Base-by-base conservation (phyloP, 2,329 filamentous ascomycete species). In the Didymella arachidicola region DNA sequence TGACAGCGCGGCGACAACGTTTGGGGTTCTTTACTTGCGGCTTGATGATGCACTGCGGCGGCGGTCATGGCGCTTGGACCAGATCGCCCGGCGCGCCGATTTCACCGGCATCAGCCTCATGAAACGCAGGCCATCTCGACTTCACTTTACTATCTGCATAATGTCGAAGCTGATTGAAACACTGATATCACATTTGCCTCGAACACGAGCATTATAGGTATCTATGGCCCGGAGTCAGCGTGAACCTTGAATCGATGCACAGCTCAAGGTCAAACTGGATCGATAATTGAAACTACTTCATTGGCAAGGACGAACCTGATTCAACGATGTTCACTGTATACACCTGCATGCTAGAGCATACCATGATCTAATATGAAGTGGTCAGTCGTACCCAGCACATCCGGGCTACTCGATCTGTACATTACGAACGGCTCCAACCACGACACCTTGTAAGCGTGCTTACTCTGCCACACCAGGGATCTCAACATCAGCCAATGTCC, bases 31-130 rank as follows among this genome's bases (percentile, higher is more conserved):
- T 49, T 48, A 44, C 53, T 45, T 57, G 58, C 58, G 58, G 58
- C 58, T 57, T 54, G 53, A 60, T 57, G 58, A 60, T 57, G 53
- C 53, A 53, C 25, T 34, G 43, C 52, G 51, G 57, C 49, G 44
- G 49, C 44, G 34, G 46, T 27, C 32, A 16, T 16, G 32, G 16
- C 16, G 14, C 5, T 14, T n/a, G 14, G 32, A n/a, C 22, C 22
- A 22, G 22, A 22, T 22, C 22, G 22, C 22, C 22, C 22, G 22
- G 22, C 22, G 22, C 22, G 22, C 22, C 22, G 22, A 22, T 22
- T 22, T 22, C 22, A 39, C 56, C 50, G 30, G 39, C 30, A 10
- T 47, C 56, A 54, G 50, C 56, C 45, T 53, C 29, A 29, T n/a
- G 41, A 36, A 19, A n/a, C 27, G 27, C 18, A n/a, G 43, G 27